phyloP scores from a whole-genome alignment of 306 rosid species.

The Lithocarpus polystachyus region DNA sequence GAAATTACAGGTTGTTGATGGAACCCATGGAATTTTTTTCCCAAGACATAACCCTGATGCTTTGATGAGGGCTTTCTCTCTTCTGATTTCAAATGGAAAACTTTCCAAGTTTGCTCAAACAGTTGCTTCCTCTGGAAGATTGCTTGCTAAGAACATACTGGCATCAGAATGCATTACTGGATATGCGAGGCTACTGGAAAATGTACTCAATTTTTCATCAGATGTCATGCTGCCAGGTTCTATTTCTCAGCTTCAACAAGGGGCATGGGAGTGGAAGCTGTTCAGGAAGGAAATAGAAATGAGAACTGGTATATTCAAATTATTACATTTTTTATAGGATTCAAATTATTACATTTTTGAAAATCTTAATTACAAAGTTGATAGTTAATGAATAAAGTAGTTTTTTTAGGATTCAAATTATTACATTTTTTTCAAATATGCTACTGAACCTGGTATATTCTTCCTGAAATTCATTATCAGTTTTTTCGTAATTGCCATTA shows the following conservation, averaged over 20 bases:
- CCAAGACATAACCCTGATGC: constrained; percentile 78
- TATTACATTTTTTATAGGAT: no score
- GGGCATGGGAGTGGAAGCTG: constrained; percentile 80
- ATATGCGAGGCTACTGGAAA: constrained; percentile 88
- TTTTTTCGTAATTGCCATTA: neutral
- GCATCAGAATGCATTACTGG: constrained; percentile 81
- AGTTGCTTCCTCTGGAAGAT: constrained; percentile 84
- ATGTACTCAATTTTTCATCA: constrained; percentile 78
- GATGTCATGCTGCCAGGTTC: constrained; percentile 69
- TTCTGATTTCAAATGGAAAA: constrained; percentile 72
- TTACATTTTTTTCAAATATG: neutral
- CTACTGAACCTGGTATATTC: neutral
- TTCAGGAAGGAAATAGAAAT: constrained; percentile 46
- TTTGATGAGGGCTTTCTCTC: constrained; percentile 74
- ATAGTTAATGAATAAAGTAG: neutral
- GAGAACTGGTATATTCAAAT: no score
- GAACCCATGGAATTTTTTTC: constrained; percentile 68
- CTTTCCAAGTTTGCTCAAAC: constrained; percentile 76
- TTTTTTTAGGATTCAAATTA: neutral
- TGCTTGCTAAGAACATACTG: constrained; percentile 65
- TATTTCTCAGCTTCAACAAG: constrained; percentile 67
- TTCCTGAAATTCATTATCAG: neutral
- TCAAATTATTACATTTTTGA: no score
- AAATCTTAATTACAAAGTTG: neutral
- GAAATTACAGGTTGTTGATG: constrained; percentile 61